Evolutionary conservation across 2,329 filamentous ascomycete genomes (phyloP).

Genomic region (Alternaria panax): DNA sequence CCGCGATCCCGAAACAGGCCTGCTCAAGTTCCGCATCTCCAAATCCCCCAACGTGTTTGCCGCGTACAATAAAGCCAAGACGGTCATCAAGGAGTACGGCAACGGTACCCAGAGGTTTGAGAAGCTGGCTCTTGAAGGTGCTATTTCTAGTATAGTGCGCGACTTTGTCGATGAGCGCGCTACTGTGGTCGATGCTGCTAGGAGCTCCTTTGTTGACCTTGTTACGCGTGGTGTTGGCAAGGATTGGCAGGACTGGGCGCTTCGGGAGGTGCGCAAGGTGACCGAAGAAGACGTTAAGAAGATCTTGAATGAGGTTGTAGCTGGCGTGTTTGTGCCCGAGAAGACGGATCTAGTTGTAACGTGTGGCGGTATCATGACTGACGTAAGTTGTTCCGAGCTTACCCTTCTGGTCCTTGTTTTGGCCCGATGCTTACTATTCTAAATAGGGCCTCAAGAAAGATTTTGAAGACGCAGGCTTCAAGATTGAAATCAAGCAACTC

Average conservation of each 20-base stretch:
- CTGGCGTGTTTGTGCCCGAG: slow-evolving; percentile 80
- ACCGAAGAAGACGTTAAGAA: slow-evolving; percentile 77
- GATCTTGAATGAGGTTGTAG: slow-evolving; percentile 75
- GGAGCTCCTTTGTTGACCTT: slow-evolving; percentile 81
- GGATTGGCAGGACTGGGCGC: slow-evolving; percentile 78
- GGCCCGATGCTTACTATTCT: not conserved
- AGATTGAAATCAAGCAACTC: slow-evolving; percentile 75
- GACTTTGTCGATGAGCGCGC: slow-evolving; percentile 86
- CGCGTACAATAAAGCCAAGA: slow-evolving; percentile 79
- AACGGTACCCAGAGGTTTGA: slow-evolving; percentile 77
- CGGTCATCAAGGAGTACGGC: slow-evolving; percentile 77
- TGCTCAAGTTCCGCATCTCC: slow-evolving; percentile 85
- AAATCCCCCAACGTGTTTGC: slow-evolving; percentile 88
- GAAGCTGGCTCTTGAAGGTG: slow-evolving; percentile 82
- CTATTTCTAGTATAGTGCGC: slow-evolving; percentile 88
- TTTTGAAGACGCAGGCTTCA: slow-evolving; percentile 79
- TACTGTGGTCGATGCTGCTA: slow-evolving; percentile 82
- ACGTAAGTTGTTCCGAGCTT: slow-evolving; percentile 65
- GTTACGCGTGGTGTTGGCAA: slow-evolving; percentile 78
- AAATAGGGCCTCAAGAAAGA: slow-evolving; percentile 74
- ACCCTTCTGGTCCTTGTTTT: slow-evolving; percentile 2
- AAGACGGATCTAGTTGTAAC: slow-evolving; percentile 88
- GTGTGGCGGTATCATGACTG: slow-evolving; percentile 82
- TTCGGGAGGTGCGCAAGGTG: slow-evolving; percentile 79
- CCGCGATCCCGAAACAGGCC: slow-evolving; percentile 78